phyloP scores from a whole-genome alignment of 2,329 filamentous ascomycete genomes.

The Phialophora chinensis region DNA sequence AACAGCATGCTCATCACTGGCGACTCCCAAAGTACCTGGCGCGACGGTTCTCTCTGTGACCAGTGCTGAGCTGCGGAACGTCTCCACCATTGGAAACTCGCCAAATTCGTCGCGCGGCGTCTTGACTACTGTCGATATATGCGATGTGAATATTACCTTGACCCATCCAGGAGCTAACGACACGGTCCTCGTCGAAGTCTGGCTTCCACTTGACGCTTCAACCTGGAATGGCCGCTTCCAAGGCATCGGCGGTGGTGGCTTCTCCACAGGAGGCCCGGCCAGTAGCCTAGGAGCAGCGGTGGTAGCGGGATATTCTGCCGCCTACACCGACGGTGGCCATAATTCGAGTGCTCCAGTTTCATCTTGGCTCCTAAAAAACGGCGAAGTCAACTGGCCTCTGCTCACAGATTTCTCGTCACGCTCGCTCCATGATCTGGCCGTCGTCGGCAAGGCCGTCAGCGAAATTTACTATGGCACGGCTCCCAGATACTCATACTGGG shows the following conservation, averaged over 20 bases:
- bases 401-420: slow-evolving; percentile 46
- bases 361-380: slow-evolving; percentile 49
- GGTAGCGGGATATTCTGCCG: slow-evolving; percentile 49
- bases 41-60: too few relatives aligned
- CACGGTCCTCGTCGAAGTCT: too few relatives aligned
- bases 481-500: slow-evolving; percentile 52
- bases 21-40: too few relatives aligned
- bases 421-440: slow-evolving; percentile 45
- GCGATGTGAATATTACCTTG: too few relatives aligned
- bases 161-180: too few relatives aligned
- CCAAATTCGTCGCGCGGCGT: too few relatives aligned
- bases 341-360: slow-evolving; percentile 39
- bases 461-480: slow-evolving; percentile 25
- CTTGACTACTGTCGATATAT: too few relatives aligned
- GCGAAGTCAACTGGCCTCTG: slow-evolving; percentile 45
- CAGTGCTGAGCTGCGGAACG: too few relatives aligned
- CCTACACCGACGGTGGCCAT: slow-evolving; percentile 56
- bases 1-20: too few relatives aligned
- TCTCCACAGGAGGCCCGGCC: slow-evolving; percentile 28
- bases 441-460: slow-evolving; percentile 38
- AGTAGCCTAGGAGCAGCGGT: slow-evolving; percentile 30
- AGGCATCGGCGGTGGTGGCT: slow-evolving; percentile 50
- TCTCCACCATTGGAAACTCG: too few relatives aligned
- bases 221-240: neutral
- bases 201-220: neutral